Conservation (phyloP, 225 moss, liverwort and hornwort species). For the Antitrichia curtipendula region DNA sequence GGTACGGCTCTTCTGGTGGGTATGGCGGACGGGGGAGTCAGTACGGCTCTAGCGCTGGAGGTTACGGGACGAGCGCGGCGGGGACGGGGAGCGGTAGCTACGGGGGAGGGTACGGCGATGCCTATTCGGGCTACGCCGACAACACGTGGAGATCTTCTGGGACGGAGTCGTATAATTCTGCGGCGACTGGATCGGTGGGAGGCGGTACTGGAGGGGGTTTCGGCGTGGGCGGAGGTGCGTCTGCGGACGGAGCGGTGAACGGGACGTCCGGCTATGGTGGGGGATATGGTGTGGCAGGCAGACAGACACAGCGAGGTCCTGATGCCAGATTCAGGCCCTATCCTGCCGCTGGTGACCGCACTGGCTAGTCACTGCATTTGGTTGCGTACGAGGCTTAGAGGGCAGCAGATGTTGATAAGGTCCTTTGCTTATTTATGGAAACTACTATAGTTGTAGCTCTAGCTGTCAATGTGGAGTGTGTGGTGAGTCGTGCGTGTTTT, state of each 20-base stretch:
- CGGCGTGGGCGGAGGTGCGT: slow-evolving; percentile 40
- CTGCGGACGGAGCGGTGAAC: slow-evolving; percentile 59
- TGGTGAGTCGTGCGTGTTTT: neutral
- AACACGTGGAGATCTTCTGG: slow-evolving; percentile 88
- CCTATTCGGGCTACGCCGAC: slow-evolving; percentile 72
- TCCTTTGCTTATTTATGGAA: slow-evolving; percentile 27
- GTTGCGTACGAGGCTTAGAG: slow-evolving; percentile 52
- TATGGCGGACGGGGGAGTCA: slow-evolving; percentile 82
- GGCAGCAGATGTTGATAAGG: slow-evolving; percentile 64
- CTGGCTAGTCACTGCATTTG: slow-evolving; percentile 75
- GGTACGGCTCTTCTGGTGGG: slow-evolving; percentile 69
- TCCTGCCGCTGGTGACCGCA: slow-evolving; percentile 98
- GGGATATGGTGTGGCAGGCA: slow-evolving; percentile 90
- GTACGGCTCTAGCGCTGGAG: slow-evolving; percentile 46
- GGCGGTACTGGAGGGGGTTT: slow-evolving; percentile 55
- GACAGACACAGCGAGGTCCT: slow-evolving; percentile 99
- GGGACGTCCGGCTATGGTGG: slow-evolving; percentile 91
- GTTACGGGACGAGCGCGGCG: slow-evolving; percentile 61
- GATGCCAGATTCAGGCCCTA: slow-evolving; percentile 99
- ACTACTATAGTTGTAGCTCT: neutral
- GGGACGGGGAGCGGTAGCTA: slow-evolving; percentile 68
- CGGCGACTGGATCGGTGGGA: slow-evolving; percentile 60
- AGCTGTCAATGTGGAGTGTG: neutral
- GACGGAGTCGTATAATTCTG: slow-evolving; percentile 67
- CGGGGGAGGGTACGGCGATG: slow-evolving; percentile 65